Percentiles rank a stretch among this genome's conserved stretches.
Conservation (phyloP, 129 eudicot genomes). For the Tanacetum coccineum region DNA sequence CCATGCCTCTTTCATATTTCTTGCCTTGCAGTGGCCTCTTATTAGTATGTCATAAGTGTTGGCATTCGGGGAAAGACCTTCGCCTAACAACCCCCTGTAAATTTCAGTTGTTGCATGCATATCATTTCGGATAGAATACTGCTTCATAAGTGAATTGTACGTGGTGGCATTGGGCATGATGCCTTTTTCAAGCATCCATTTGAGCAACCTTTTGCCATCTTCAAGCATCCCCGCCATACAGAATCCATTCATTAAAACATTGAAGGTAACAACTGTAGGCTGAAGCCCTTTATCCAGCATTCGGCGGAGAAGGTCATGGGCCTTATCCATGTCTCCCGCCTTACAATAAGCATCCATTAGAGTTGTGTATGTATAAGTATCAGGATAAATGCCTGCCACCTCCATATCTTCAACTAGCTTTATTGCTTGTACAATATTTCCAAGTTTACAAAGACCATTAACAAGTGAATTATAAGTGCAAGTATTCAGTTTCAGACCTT, state of each 20-base stretch:
- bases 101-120: slow-evolving; percentile 69
- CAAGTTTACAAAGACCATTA: slow-evolving; percentile 83
- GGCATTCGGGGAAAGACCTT: slow-evolving; percentile 57
- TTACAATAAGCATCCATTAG: slow-evolving; percentile 89
- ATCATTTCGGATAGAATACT: slow-evolving; percentile 67
- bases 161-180: slow-evolving; percentile 82
- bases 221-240: slow-evolving; percentile 85
- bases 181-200: slow-evolving; percentile 90
- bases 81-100: slow-evolving; percentile 59
- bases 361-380: slow-evolving; percentile 76
- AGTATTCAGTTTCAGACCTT: slow-evolving; percentile 77
- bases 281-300: slow-evolving; percentile 73
- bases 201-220: slow-evolving; percentile 73
- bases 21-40: slow-evolving; percentile 86
- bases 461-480: slow-evolving; percentile 80
- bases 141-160: slow-evolving; percentile 85
- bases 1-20: slow-evolving; percentile 98
- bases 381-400: slow-evolving; percentile 58
- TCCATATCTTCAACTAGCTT: slow-evolving; percentile 83
- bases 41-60: slow-evolving; percentile 75
- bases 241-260: slow-evolving; percentile 90
- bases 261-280: slow-evolving; percentile 87
- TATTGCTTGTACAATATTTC: slow-evolving; percentile 59
- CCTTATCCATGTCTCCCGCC: slow-evolving; percentile 67
- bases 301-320: slow-evolving; percentile 65